These are phyloP conservation scores for Stephania yunnanensis DNA, from an alignment of 164 flowering plant species.

Conservation along the genomic window DNA sequence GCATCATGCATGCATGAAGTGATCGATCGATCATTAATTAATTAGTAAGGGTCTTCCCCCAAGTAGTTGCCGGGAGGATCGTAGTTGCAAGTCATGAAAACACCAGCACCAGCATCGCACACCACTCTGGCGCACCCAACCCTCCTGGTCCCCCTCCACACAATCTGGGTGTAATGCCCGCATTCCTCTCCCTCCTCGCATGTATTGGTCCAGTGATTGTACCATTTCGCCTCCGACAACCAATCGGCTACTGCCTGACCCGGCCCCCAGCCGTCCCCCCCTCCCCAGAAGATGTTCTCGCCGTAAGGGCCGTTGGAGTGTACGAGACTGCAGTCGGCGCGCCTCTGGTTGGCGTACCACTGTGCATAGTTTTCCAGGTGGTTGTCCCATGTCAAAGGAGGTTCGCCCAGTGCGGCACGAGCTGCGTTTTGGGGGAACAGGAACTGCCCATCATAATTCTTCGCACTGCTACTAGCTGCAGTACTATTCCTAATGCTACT, in stretches of 20 bases:
- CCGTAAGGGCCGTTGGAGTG: conserved; percentile 3
- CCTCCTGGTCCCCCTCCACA: conserved; percentile 2
- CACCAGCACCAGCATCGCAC: not conserved
- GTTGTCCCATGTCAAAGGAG: not conserved
- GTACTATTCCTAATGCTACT: too few species aligned
- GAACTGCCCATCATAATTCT: not conserved
- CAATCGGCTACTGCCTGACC: conserved; percentile 1
- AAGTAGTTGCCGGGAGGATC: conserved; percentile 3
- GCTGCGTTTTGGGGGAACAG: not conserved
- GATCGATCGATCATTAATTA: not conserved
- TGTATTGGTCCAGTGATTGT: not conserved
- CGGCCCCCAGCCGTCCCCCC: not conserved
- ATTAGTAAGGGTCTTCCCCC: conserved; percentile 1
- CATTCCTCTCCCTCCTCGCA: not conserved
- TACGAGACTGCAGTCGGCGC: not conserved
- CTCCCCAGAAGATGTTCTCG: conserved; percentile 1
- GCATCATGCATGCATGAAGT: too few species aligned
- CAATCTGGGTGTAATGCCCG: conserved; percentile 9
- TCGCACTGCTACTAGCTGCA: not conserved
- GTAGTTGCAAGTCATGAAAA: conserved; percentile 8
- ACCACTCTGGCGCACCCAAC: conserved; percentile 2
- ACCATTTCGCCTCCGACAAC: not conserved
- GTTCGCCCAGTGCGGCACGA: not conserved
- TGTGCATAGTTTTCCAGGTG: not conserved
- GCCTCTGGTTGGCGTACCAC: conserved; percentile 5